These are phyloP conservation scores for Prunus mume DNA, from an alignment of 306 rosid genomes.

Conservation along the genomic window DNA sequence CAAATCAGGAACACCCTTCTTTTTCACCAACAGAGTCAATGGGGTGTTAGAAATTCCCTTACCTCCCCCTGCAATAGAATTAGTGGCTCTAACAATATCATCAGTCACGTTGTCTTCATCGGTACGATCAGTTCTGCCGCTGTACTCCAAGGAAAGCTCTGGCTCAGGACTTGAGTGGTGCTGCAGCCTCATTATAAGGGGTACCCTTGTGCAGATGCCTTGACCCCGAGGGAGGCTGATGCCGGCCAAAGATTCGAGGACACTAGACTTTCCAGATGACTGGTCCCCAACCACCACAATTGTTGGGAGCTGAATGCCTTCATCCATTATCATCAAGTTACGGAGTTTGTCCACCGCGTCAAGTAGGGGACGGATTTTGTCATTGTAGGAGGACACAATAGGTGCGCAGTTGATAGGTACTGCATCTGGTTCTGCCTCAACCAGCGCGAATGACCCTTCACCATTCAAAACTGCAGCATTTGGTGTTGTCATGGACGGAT, in stretches of 20 bases:
- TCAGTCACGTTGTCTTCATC: neutral
- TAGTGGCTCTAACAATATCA: neutral
- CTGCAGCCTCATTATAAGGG: neutral
- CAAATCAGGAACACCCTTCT: neutral
- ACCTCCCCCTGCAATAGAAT: neutral
- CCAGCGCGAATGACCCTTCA: neutral
- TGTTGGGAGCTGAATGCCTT: conserved; percentile 50
- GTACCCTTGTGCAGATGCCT: conserved; percentile 4
- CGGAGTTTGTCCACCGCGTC: conserved; percentile 44
- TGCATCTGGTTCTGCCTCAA: neutral
- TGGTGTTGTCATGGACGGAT: neutral
- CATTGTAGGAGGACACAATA: conserved; percentile 33
- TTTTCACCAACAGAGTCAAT: neutral
- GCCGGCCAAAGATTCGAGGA: conserved; percentile 47
- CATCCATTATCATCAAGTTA: conserved; percentile 33
- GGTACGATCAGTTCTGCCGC: neutral
- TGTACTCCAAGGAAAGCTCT: neutral
- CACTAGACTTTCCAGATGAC: conserved; percentile 42
- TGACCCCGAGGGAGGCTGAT: conserved; percentile 24
- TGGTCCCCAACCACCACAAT: conserved; percentile 56
- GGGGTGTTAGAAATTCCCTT: neutral
- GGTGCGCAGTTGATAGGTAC: conserved; percentile 16
- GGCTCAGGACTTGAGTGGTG: neutral
- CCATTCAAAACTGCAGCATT: neutral
- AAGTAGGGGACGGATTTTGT: conserved; percentile 38